Conservation (phyloP, 2,329 filamentous ascomycete genomes). For the Fusarium beomiforme region DNA sequence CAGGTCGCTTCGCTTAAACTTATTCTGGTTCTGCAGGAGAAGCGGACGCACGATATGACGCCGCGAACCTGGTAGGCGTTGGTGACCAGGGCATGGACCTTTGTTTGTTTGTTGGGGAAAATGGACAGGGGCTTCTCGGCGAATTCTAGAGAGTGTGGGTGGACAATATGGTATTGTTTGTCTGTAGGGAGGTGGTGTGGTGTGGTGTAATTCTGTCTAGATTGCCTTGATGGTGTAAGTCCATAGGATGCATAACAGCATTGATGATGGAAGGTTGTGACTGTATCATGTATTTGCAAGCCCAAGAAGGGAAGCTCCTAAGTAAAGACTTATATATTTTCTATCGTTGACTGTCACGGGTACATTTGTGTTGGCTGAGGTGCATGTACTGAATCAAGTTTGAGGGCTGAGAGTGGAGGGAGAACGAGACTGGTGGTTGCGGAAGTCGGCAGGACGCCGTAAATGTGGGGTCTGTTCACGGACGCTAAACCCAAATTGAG, state of each 20-base stretch:
- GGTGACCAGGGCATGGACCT: conserved; percentile 8
- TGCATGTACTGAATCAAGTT: not conserved
- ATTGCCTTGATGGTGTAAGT: not conserved
- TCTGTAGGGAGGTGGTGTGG: conserved; percentile 10
- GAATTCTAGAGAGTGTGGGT: not conserved
- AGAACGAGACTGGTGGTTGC: conserved; percentile 20
- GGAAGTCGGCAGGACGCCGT: conserved; percentile 16
- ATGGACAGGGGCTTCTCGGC: not conserved
- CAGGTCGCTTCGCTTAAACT: conserved; percentile 13
- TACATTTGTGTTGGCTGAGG: conserved; percentile 11
- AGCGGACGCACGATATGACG: conserved; percentile 20
- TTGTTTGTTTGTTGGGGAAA: conserved; percentile 7
- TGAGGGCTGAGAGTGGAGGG: not conserved
- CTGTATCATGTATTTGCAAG: conserved; percentile 2
- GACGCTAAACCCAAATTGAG: conserved; percentile 44
- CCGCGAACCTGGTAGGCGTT: conserved; percentile 6
- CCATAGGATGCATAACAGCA: not conserved
- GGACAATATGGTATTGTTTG: conserved; percentile 8
- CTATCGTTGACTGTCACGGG: conserved; percentile 20
- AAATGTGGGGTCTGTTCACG: conserved; percentile 35
- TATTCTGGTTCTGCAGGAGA: conserved; percentile 6
- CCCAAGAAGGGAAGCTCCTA: not conserved
- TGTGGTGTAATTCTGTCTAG: not conserved
- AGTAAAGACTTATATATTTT: not conserved
- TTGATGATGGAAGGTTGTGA: conserved; percentile 6